Conservation (phyloP, 2,329 filamentous ascomycete genomes). For the Colletotrichum endophyticum region DNA sequence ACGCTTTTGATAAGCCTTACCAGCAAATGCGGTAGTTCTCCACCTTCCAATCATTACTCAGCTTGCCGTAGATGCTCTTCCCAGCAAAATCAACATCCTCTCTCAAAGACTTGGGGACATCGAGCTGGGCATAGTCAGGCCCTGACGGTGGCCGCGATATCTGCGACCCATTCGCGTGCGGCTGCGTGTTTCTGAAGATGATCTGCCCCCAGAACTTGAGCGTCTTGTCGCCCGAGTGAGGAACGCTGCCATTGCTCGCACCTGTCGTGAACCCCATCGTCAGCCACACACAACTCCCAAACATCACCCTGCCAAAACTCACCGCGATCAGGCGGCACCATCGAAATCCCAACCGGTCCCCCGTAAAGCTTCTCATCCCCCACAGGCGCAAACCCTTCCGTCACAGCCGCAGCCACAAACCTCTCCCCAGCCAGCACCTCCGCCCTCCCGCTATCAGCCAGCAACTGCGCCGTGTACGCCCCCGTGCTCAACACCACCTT, state of each 20-base stretch:
- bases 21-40: constrained; percentile 63
- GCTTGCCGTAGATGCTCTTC: constrained; percentile 57
- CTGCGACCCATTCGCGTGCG: constrained; percentile 45
- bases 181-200: constrained; percentile 52
- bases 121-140: constrained; percentile 58
- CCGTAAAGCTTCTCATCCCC: constrained; percentile 41
- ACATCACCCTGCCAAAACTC: not conserved
- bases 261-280: not conserved
- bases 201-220: constrained; percentile 57
- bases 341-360: constrained; percentile 44
- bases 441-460: constrained; percentile 46
- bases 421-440: constrained; percentile 50
- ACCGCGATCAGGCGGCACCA: constrained; percentile 9
- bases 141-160: constrained; percentile 53
- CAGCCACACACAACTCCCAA: not conserved
- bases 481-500: constrained; percentile 54
- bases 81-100: constrained; percentile 56
- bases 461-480: constrained; percentile 53
- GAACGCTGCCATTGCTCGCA: constrained; percentile 50
- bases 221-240: constrained; percentile 39
- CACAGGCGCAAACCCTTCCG: constrained; percentile 51
- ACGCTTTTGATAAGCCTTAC: constrained; percentile 28
- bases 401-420: constrained; percentile 58
- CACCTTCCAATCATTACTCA: constrained; percentile 54
- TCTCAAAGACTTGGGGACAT: constrained; percentile 50